Base-by-base conservation (phyloP, 176 grass and related monocot genomes). In the Themeda triandra region DNA sequence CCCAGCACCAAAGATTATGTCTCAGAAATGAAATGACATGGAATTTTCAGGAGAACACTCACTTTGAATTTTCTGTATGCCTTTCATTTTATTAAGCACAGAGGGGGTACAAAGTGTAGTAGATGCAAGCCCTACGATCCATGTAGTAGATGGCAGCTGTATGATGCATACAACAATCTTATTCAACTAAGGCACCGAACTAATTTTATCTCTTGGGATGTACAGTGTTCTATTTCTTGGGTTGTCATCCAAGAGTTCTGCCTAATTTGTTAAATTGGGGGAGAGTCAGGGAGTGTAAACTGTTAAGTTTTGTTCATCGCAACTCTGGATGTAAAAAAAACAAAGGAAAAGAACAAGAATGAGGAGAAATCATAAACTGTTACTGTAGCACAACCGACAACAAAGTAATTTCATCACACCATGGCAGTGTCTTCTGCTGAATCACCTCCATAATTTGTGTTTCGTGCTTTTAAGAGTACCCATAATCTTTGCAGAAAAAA, bases 1-100 rank as follows among this genome's bases (percentile, higher is more conserved):
- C 36, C 59, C 63, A 89, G 10, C 72, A 83, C 32, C 63, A 45
- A 51, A 89, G 27, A 49, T 5, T 23, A 69, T 25, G 45, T 28
- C 9, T 80, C 4, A 82, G 84, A 33, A 74, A 49, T 6, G 41
- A 46, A 58, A 6, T 17, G 23, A 44, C 4, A 39, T 0, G 45
- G 3, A 87, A 40, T 41, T 73, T 11, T 75, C 17, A 66, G 39
- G 45, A 80, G 2, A 63, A 69, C 32, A 0, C 39, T 41, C 29
- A 69, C 1, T 83, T 79, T 3, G 23, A 59, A 35, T 62, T 84
- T 39, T 35, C 1, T 21, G 13, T 4, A n/a, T 37, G 18, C 6
- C 4, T 77, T 76, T 2, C 17, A 23, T 23, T 75, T 63, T 62
- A n/a, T n/a, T n/a, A n/a, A 63, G 31, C 18, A n/a, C 46, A 71